These are phyloP conservation scores for Racocetra persica DNA, from an alignment of 371 early-diverging fungal species.

Conservation along the genomic window DNA sequence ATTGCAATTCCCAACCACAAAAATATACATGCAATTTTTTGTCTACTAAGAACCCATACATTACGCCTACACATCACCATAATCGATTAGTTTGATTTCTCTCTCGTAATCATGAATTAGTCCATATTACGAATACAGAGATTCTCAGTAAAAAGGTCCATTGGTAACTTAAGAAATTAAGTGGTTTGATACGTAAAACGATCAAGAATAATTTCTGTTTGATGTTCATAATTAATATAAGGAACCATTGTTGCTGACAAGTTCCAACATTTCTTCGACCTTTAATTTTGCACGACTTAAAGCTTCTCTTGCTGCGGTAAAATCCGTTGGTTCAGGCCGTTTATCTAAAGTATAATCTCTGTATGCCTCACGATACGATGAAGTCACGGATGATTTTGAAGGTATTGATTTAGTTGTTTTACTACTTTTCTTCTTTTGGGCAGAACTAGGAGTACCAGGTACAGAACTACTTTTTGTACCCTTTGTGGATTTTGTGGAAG, in stretches of 20 bases:
- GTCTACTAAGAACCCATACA: too few species aligned
- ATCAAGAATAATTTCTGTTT: too few species aligned
- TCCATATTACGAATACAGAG: too few species aligned
- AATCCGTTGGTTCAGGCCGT: slow-evolving; percentile 22
- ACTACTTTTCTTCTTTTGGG: slow-evolving; percentile 6
- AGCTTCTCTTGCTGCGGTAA: slow-evolving; percentile 34
- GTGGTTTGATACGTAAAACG: too few species aligned
- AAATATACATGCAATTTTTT: too few species aligned
- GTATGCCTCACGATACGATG: slow-evolving; percentile 24
- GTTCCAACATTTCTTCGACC: slow-evolving; percentile 41
- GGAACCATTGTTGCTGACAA: slow-evolving; percentile 37
- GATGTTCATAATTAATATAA: too few species aligned
- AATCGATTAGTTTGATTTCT: too few species aligned
- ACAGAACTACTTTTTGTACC: not conserved
- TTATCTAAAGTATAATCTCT: not conserved
- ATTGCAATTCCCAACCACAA: too few species aligned
- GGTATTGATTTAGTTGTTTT: slow-evolving; percentile 16
- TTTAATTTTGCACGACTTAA: slow-evolving; percentile 36
- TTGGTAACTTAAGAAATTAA: too few species aligned
- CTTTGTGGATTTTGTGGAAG: not conserved
- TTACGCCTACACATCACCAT: too few species aligned
- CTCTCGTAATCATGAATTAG: too few species aligned
- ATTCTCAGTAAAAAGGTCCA: too few species aligned
- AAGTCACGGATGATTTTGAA: slow-evolving; percentile 12
- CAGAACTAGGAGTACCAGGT: slow-evolving; percentile 12